phyloP scores from a whole-genome alignment of 2,329 filamentous ascomycete species.

The Ceratocystis alfenasii region DNA sequence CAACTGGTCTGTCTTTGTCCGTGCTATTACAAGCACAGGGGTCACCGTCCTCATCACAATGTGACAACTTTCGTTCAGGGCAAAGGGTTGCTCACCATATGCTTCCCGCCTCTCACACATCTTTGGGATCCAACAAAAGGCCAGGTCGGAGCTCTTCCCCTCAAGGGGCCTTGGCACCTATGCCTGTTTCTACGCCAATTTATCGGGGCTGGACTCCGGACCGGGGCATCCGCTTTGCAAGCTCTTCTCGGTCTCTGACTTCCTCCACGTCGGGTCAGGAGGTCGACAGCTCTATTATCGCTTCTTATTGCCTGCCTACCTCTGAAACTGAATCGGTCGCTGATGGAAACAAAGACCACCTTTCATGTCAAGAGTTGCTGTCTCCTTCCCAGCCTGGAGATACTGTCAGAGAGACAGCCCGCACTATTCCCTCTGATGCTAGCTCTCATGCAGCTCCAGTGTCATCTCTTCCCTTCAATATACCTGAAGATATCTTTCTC shows the following conservation, averaged over 20 bases:
- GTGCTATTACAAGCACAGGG: neutral
- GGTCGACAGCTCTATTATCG: neutral
- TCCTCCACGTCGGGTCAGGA: neutral
- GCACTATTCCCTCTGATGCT: slow-evolving; percentile 19
- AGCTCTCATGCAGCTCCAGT: slow-evolving; percentile 28
- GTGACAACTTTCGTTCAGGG: neutral
- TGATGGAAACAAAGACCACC: neutral
- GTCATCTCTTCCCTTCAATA: slow-evolving; percentile 36
- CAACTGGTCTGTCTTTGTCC: neutral
- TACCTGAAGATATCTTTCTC: slow-evolving; percentile 36
- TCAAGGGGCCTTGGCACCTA: neutral
- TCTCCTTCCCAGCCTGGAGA: neutral
- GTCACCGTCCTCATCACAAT: neutral
- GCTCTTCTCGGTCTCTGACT: neutral
- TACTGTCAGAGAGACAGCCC: slow-evolving; percentile 2
- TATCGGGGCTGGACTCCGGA: slow-evolving; percentile 12
- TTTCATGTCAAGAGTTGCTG: neutral
- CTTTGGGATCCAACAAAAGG: neutral
- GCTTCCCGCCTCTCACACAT: neutral
- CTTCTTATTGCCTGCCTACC: neutral
- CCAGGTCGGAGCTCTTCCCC: neutral
- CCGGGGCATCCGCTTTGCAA: slow-evolving; percentile 16
- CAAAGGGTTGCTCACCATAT: neutral
- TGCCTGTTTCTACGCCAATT: neutral
- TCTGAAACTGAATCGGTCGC: neutral